Evolutionary conservation across 1,284 basidiomycete genomes (phyloP), one percentile per base, ranked within the genome.

Genomic region (Tilletia caries): DNA sequence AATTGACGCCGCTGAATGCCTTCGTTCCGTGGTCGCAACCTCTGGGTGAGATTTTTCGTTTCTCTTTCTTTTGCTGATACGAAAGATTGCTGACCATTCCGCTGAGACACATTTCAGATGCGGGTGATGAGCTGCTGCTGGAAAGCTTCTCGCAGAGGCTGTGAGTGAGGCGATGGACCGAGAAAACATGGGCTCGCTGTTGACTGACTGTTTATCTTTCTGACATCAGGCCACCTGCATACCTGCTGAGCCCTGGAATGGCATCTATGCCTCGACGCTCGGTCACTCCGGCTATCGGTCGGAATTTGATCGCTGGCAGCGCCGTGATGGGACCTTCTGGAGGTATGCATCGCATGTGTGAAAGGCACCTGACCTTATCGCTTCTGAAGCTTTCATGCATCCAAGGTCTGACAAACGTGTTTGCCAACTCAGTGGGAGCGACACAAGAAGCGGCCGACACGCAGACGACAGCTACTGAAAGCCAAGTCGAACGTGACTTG

Each of bases 21-120:
- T 23, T 62, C 18, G 58, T 62, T 29, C 58, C 58, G 5, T 62
- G 58, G 58, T 62, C 58, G 18, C 58, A 62, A 29, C 29, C 58
- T 8, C 8, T 62, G 8, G 58, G 33, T 62, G 29, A 37, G 52
- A n/a, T 23, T 18, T 18, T 4, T 15, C 12, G 25, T 25, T 25
- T n/a, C 52, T 13, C 23, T 29, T 13, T 54, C 52, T 4, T 27
- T 23, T 5, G 52, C 52, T 27, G n/a, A 54, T 5, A 54, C 12
- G n/a, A 54, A 6, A 13, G 20, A 5, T 27, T 29, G 6, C 20
- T 27, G 52, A 54, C 5, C 12, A 29, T 29, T 18, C 52, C 52
- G 3, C n/a, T 23, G 52, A 23, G 27, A 4, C 6, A 5, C 13
- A 1, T 54, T 23, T 23, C 25, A 54, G 23, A 41, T 41, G 37